Conservation (phyloP, 2,329 filamentous ascomycete genomes). For the Elsinoe fawcettii region DNA sequence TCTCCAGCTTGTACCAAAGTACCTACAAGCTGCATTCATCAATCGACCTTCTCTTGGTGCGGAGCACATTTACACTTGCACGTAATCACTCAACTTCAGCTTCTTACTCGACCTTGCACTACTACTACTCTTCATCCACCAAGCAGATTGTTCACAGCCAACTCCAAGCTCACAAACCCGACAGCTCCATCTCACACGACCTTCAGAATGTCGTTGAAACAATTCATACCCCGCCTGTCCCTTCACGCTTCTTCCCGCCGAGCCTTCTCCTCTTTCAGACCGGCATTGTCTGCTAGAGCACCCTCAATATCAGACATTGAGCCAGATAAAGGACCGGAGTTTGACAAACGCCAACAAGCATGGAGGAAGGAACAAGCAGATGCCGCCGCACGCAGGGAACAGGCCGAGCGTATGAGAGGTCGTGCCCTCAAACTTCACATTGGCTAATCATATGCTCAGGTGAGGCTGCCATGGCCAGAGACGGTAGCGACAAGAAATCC, state of each 20-base stretch:
- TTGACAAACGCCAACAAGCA: conserved; percentile 74
- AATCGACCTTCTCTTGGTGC: conserved; percentile 8
- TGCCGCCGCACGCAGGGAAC: conserved; percentile 60
- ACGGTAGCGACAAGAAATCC: conserved; percentile 56
- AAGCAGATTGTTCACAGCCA: neutral
- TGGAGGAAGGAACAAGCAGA: conserved; percentile 72
- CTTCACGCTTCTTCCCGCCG: neutral
- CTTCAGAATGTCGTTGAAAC: conserved; percentile 7
- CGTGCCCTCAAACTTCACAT: neutral
- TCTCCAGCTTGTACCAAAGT: conserved; percentile 13
- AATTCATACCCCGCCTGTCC: conserved; percentile 8
- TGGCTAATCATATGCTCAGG: conserved; percentile 26
- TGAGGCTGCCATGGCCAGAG: conserved; percentile 51
- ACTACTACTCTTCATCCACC: neutral
- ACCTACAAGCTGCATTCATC: conserved; percentile 7
- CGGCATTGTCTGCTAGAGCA: conserved; percentile 28
- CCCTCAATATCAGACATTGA: conserved; percentile 85
- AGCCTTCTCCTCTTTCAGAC: neutral
- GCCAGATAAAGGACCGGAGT: conserved; percentile 61
- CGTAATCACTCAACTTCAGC: neutral
- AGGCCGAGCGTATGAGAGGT: conserved; percentile 72
- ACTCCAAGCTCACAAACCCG: neutral
- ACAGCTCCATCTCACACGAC: neutral
- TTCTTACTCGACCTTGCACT: neutral
- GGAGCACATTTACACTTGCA: conserved; percentile 4